A percentile compares a stretch with the other conserved stretches of the same genome.
phyloP scores from a whole-genome alignment of 2,329 filamentous ascomycete species.

The Tetracladium maxilliforme region DNA sequence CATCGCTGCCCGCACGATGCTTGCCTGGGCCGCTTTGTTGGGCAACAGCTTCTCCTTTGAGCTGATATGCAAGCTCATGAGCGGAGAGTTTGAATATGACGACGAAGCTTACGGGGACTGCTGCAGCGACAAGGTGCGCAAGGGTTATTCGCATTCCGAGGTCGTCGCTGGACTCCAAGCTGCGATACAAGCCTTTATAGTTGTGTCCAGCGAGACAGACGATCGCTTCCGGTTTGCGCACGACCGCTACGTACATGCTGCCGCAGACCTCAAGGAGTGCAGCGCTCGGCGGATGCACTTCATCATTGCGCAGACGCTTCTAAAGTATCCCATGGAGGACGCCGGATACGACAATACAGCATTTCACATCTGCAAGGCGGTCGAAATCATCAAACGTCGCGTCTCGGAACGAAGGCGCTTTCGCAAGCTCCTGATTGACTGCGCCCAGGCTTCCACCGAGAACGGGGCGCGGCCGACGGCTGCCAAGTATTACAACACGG shows the following conservation, averaged over 20 bases:
- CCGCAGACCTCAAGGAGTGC: conserved; percentile 53
- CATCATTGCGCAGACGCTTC: conserved; percentile 67
- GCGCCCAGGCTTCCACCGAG: conserved; percentile 64
- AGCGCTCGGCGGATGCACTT: conserved; percentile 76
- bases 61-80: conserved; percentile 60
- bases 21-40: conserved; percentile 76
- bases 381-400: conserved; percentile 56
- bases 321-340: conserved; percentile 53
- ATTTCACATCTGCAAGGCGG: conserved; percentile 66
- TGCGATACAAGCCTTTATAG: conserved; percentile 64
- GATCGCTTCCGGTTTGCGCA: conserved; percentile 81
- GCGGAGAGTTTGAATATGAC: conserved; percentile 53
- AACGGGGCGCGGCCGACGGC: conserved; percentile 73
- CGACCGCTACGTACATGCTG: conserved; percentile 71
- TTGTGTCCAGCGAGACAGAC: conserved; percentile 71
- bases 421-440: conserved; percentile 63
- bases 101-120: conserved; percentile 23
- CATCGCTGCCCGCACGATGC: conserved; percentile 55
- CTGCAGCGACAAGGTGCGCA: conserved; percentile 15
- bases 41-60: conserved; percentile 76
- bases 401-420: conserved; percentile 49
- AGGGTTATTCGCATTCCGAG: conserved; percentile 25
- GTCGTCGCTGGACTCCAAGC: conserved; percentile 67
- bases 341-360: conserved; percentile 58
- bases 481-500: conserved; percentile 66